These are phyloP conservation scores for Ceratocystiopsis minuta DNA, from an alignment of 2,329 filamentous ascomycete genomes.

Conservation along the genomic window DNA sequence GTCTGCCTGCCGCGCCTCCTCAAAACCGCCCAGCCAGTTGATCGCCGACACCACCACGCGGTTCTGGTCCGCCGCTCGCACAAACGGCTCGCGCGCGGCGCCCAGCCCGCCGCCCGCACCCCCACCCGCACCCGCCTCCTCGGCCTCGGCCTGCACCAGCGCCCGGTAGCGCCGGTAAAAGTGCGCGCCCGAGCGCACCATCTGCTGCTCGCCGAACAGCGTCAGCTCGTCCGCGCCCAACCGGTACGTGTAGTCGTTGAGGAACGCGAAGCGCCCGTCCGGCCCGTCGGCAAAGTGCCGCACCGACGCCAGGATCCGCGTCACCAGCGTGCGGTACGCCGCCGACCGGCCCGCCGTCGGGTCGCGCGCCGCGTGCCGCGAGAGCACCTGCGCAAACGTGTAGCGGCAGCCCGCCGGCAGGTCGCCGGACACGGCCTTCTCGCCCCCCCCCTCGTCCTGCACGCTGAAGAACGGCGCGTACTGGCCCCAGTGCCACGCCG, in stretches of 20 bases:
- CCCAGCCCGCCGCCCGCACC: no score
- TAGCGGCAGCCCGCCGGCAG: constrained; percentile 52
- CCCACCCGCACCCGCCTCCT: neutral
- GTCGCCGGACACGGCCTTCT: no score
- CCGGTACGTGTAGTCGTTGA: constrained; percentile 52
- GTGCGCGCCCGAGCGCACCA: constrained; percentile 56
- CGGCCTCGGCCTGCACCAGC: constrained; percentile 25
- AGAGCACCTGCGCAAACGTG: constrained; percentile 66
- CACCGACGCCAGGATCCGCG: constrained; percentile 40
- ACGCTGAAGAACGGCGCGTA: constrained; percentile 75
- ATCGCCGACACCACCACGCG: constrained; percentile 39
- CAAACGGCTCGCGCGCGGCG: constrained; percentile 26
- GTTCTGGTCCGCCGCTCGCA: constrained; percentile 23
- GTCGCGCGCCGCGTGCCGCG: constrained; percentile 69
- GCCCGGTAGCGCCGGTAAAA: constrained; percentile 57
- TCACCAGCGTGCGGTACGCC: constrained; percentile 44
- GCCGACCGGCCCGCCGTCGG: constrained; percentile 53
- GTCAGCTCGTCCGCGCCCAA: constrained; percentile 38
- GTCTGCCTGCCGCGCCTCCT: constrained; percentile 28
- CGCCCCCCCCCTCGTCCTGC: constrained; percentile 12
- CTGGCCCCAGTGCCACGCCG: constrained; percentile 63
- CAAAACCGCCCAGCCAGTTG: constrained; percentile 61
- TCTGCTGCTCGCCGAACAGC: constrained; percentile 46
- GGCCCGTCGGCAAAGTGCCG: constrained; percentile 22
- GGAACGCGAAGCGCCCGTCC: constrained; percentile 51